Percentiles rank a stretch among this genome's conserved stretches.
Evolutionary conservation across 2,329 filamentous ascomycete species (phyloP).

Genomic region (Verticillium tricorpus): DNA sequence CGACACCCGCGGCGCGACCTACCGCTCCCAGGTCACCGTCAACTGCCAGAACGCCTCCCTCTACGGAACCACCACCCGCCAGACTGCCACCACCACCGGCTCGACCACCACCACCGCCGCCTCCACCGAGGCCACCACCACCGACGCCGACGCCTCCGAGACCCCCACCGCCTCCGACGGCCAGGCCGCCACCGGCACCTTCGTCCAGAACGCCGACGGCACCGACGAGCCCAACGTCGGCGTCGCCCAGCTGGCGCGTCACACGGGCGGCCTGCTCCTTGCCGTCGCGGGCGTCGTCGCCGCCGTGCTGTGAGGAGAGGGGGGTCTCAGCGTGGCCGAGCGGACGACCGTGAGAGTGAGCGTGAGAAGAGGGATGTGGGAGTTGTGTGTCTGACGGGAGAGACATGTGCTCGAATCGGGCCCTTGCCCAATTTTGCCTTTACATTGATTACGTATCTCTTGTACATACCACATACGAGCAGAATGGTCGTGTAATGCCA

Average conservation of each 20-base stretch:
- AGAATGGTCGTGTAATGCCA: not conserved
- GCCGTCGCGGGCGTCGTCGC: conserved; percentile 33
- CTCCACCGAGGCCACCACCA: conserved; percentile 14
- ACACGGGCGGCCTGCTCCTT: conserved; percentile 27
- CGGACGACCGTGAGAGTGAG: not conserved
- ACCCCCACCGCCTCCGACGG: conserved; percentile 12
- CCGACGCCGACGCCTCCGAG: conserved; percentile 16
- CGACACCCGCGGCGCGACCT: conserved; percentile 31
- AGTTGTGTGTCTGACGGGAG: not conserved
- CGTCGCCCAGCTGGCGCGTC: conserved; percentile 23
- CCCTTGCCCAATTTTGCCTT: conserved; percentile 1
- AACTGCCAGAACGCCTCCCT: conserved; percentile 42
- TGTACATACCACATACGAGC: not conserved
- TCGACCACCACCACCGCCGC: conserved; percentile 13
- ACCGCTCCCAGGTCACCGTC: conserved; percentile 32
- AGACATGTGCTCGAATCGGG: not conserved
- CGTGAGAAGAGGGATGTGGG: not conserved
- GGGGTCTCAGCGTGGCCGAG: too few relatives aligned
- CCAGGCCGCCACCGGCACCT: conserved; percentile 2
- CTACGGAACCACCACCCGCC: conserved; percentile 28
- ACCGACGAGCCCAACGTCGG: conserved; percentile 17
- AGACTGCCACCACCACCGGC: conserved; percentile 17
- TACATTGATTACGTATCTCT: not conserved
- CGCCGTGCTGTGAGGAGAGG: conserved; percentile 28
- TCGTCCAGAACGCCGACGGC: not conserved